These are phyloP conservation scores for Cladophialophora bantiana DNA, from an alignment of 2,329 filamentous ascomycete genomes.

Conservation along the genomic window DNA sequence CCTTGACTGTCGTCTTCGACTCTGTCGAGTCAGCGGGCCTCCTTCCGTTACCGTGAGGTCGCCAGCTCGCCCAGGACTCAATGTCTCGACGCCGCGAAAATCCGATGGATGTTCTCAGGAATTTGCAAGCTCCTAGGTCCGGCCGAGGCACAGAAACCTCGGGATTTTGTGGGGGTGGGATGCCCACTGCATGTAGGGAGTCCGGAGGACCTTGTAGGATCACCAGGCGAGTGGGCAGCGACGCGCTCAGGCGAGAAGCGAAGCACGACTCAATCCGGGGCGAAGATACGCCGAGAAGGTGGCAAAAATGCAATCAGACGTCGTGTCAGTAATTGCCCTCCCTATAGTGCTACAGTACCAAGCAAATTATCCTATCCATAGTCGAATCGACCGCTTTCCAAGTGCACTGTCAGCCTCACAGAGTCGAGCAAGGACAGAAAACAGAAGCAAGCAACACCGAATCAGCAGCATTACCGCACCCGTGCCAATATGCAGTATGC, in stretches of 20 bases:
- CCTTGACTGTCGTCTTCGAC: background rate
- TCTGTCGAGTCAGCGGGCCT: background rate
- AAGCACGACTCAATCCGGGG: slow-evolving; percentile 6
- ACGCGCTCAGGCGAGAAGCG: background rate
- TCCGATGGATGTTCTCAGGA: background rate
- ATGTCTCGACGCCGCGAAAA: background rate
- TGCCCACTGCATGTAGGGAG: background rate
- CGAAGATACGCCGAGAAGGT: background rate
- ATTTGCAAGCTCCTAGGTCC: background rate
- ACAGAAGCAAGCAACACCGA: background rate
- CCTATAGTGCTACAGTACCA: background rate
- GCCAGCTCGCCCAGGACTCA: background rate
- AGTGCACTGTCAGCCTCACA: background rate
- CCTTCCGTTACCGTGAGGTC: background rate
- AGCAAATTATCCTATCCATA: background rate
- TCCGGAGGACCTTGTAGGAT: background rate
- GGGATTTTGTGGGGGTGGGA: slow-evolving; percentile 8
- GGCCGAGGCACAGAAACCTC: slow-evolving; percentile 8
- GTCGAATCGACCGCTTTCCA: background rate
- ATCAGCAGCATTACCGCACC: background rate
- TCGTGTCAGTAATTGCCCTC: background rate
- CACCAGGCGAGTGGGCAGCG: background rate
- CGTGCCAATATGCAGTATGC: background rate
- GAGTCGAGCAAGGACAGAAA: background rate
- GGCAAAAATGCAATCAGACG: background rate